Conservation (phyloP, 2,329 filamentous ascomycete genomes). For the Alternaria conjuncta region DNA sequence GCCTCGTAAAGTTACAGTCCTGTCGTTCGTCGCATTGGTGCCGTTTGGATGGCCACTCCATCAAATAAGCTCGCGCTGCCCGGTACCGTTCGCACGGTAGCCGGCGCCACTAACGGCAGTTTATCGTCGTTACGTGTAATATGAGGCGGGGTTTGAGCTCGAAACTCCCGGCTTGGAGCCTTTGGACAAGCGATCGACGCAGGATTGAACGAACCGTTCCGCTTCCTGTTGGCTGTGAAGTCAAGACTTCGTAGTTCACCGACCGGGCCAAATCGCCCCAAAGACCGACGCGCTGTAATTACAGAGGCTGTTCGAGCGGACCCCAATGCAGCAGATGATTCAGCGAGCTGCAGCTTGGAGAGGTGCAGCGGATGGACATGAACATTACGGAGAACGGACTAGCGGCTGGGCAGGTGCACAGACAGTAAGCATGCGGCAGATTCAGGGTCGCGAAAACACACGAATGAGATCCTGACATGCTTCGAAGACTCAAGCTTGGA, state of each 20-base stretch:
- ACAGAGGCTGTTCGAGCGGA: background rate
- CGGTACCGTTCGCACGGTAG: conserved; percentile 13
- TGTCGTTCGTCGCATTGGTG: background rate
- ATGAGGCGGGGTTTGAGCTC: conserved; percentile 1
- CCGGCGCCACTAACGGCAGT: conserved; percentile 9
- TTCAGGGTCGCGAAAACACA: background rate
- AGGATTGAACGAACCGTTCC: background rate
- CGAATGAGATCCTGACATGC: background rate
- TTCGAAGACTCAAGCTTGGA: background rate
- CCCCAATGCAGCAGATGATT: background rate
- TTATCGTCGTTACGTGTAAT: conserved; percentile 10
- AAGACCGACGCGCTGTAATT: background rate
- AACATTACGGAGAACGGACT: background rate
- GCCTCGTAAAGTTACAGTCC: background rate
- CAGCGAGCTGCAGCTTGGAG: background rate
- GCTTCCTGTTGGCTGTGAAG: background rate
- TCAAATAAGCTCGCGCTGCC: conserved; percentile 14
- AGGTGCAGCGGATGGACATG: background rate
- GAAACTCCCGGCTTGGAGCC: background rate
- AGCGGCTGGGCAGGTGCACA: background rate
- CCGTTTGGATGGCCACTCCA: background rate
- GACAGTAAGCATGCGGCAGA: background rate
- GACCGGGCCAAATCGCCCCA: background rate
- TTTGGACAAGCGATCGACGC: background rate
- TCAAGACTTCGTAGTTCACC: background rate